Base-by-base conservation (phyloP, 2,329 filamentous ascomycete species). In the Beauveria sp. region DNA sequence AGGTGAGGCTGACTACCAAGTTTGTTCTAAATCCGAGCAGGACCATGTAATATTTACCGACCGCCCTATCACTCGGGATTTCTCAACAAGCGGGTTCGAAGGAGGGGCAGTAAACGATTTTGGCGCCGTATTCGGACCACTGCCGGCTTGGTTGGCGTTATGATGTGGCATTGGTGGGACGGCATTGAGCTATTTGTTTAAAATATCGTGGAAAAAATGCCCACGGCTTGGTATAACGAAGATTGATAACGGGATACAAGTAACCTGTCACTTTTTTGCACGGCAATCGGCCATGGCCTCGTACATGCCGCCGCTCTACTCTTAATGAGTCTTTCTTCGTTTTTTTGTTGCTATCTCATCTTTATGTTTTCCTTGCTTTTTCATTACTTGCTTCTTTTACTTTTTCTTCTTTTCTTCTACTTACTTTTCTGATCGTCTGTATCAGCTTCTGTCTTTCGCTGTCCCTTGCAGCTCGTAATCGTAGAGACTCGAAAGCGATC, bases 71-170 rank as follows among this genome's bases (percentile, higher is more conserved):
- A 61, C 43, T 57, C 30, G 34, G 59, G n/a, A 22, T 40, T 52
- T 38, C 14, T 18, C 53, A 26, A 40, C 30, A 10, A 46, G 58
- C 28, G 43, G 45, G 51, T 43, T 50, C 45, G 8, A 52, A 45
- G 47, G 53, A 58, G 60, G 60, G 60, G 53, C 60, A 46, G 50
- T 38, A 38, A 38, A 57, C 34, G 24, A 52, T 52, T 52, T 47
- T 52, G 53, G 60, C 58, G 58, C 60, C 60, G 60, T 62, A 62
- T 62, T 62, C 60, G 60, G 60, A 62, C 45, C 60, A 46, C 60
- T 53, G 60, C 46, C 49, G 26, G 46, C 22, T 38, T 38, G 47
- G 24, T 20, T 34, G 42, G 26, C 18, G 38, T n/a, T 45, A 5
- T 20, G 22, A 40, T 24, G 18, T 46, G 9, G 43, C 26, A 28